Evolutionary conservation across 495 filamentous ascomycete genomes (phyloP), one percentile per base, ranked within the genome.

Genomic region (Chaetomidium leptoderma): DNA sequence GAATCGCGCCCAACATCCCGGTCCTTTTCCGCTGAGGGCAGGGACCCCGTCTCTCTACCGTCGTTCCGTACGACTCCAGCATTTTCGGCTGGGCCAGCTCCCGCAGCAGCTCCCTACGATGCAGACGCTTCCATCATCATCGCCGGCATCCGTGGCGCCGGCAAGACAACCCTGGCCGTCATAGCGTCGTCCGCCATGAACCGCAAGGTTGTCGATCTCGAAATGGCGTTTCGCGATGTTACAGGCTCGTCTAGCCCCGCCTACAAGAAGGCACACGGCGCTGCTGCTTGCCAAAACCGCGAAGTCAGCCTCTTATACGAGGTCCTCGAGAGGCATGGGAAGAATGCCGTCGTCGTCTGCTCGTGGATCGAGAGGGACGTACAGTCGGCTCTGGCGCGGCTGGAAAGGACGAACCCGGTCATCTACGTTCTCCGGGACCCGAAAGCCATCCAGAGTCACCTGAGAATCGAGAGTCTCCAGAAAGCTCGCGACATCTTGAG

Each of bases 91-190:
- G 57, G 24, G 1, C 42, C 29, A n/a, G 27, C 21, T 27, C 33
- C 32, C 10, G 4, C 14, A 16, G 13, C 26, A 5, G 43, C 55
- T n/a, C 23, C 36, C 9, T 87, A 86, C 67, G 70, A 74, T 43
- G 68, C 74, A 2, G 75, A 83, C 64, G 80, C 84, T 1, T 88
- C 86, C 1, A 80, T 90, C 29, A 78, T 87, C 2, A 72, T 90
- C n/a, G 77, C 86, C 30, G 86, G 87, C 4, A 78, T 87, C 40
- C 82, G 84, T 13, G 86, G 87, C 0, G 82, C 84, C 4, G 86
- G 86, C 9, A 89, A 89, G 61, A 84, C 85, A 3, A 87, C 83
- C 33, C 74, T 90, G 11, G 86, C 83, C 0, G 79, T 89, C 49
- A 85, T 90, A 17, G 79, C 84, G 2, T 83, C 86, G 0, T 81